Conservation (phyloP, 139 green algal genomes). For the Protoeuglena noctilucae region DNA sequence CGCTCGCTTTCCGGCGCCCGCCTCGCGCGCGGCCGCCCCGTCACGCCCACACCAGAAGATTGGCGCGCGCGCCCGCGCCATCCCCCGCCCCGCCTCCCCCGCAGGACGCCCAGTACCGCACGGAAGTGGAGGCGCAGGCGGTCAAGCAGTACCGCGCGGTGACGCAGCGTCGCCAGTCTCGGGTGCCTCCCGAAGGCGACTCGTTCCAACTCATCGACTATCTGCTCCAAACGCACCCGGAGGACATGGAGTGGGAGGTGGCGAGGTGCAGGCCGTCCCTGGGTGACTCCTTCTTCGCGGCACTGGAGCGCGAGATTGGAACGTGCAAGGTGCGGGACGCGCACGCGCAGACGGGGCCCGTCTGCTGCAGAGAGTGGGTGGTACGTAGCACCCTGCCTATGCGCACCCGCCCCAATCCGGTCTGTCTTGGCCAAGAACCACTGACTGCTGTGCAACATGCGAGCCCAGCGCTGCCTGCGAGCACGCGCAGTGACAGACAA, state of each 20-base stretch:
- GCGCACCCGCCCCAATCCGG: too few relatives aligned
- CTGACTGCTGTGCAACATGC: too few relatives aligned
- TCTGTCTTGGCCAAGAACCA: too few relatives aligned
- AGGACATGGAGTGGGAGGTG: slow-evolving; percentile 79
- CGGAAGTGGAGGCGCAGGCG: slow-evolving; percentile 12
- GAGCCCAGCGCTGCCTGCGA: too few relatives aligned
- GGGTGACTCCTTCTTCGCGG: slow-evolving; percentile 28
- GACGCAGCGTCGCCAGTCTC: neutral
- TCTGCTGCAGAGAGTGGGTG: too few relatives aligned
- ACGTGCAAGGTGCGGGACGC: slow-evolving; percentile 3
- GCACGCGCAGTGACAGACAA: too few relatives aligned
- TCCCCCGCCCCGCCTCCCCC: too few relatives aligned
- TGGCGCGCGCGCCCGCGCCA: too few relatives aligned
- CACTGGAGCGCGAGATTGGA: slow-evolving; percentile 24
- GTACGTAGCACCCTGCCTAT: too few relatives aligned
- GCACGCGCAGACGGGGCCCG: neutral
- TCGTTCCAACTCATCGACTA: slow-evolving; percentile 52
- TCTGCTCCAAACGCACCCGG: slow-evolving; percentile 61
- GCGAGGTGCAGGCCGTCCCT: slow-evolving; percentile 39
- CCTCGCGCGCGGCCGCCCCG: too few relatives aligned
- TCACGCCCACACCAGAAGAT: slow-evolving; percentile 51
- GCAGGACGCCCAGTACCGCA: slow-evolving; percentile 12
- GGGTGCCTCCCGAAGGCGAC: neutral
- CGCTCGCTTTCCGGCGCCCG: too few relatives aligned
- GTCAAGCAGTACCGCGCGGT: slow-evolving; percentile 18